phyloP scores from a whole-genome alignment of 192 early-diverging fungal species.

The Rhizophagus sp. region DNA sequence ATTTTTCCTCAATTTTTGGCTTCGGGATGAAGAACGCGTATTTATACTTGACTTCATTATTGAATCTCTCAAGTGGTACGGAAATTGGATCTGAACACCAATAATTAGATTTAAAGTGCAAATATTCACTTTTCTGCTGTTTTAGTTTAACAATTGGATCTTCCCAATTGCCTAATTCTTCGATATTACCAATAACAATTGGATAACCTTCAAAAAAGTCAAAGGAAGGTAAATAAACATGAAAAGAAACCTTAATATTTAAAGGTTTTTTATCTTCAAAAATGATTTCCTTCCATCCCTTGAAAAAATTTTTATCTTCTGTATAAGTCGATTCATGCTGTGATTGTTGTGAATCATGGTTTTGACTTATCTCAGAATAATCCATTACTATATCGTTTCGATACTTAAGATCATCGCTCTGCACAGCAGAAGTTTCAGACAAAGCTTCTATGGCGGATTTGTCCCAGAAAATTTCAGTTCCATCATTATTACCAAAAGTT shows the following conservation, averaged over 20 bases:
- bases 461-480: no score
- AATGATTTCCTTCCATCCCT: neutral
- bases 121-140: neutral
- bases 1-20: neutral
- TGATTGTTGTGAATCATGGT: neutral
- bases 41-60: neutral
- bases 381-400: no score
- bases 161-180: constrained; percentile 7
- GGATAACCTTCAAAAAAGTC: neutral
- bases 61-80: neutral
- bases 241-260: constrained; percentile 3
- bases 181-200: neutral
- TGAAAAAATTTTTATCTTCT: neutral
- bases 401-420: neutral
- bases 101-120: neutral
- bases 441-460: no score
- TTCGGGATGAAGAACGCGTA: neutral
- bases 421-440: no score
- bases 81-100: neutral
- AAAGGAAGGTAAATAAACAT: neutral
- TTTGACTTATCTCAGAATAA: no score
- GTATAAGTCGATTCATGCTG: neutral
- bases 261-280: neutral
- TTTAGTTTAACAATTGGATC: neutral
- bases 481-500: no score